A percentile compares a stretch with the other conserved stretches of the same genome.
Conservation (phyloP, 345 rosid species). For the Ceriops tagal region DNA sequence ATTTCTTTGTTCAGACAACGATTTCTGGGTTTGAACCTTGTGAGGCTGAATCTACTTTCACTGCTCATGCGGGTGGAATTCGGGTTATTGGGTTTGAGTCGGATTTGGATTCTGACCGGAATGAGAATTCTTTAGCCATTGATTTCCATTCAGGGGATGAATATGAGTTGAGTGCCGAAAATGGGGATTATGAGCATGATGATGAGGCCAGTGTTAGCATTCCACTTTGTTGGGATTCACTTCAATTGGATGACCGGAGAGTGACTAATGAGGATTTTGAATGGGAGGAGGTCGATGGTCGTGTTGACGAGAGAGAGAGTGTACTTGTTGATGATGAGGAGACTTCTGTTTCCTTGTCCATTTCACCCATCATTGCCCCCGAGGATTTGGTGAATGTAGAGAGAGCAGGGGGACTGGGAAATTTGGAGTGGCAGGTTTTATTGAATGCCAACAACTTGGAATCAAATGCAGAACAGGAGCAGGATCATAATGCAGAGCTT, state of each 20-base stretch:
- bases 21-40: conserved; percentile 32
- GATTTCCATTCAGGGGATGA: conserved; percentile 53
- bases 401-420: conserved; percentile 47
- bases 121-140: conserved; percentile 30
- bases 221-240: conserved; percentile 76
- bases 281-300: conserved; percentile 90
- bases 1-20: conserved; percentile 53
- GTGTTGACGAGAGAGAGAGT: conserved; percentile 60
- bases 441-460: conserved; percentile 60
- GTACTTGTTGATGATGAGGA: conserved; percentile 58
- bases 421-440: conserved; percentile 78
- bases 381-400: conserved; percentile 54
- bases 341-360: conserved; percentile 51
- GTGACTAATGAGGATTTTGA: conserved; percentile 66
- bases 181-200: conserved; percentile 35
- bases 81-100: conserved; percentile 16
- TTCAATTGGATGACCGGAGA: conserved; percentile 59
- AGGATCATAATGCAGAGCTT: conserved; percentile 38
- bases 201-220: conserved; percentile 44
- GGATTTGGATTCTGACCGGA: conserved; percentile 47
- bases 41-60: conserved; percentile 30
- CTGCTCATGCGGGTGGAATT: conserved; percentile 32
- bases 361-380: conserved; percentile 51
- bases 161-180: conserved; percentile 22
- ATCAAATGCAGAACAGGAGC: conserved; percentile 37